Evolutionary conservation across 192 early-diverging fungal genomes (phyloP).

Genomic region (Tieghemiomyces parasiticus): DNA sequence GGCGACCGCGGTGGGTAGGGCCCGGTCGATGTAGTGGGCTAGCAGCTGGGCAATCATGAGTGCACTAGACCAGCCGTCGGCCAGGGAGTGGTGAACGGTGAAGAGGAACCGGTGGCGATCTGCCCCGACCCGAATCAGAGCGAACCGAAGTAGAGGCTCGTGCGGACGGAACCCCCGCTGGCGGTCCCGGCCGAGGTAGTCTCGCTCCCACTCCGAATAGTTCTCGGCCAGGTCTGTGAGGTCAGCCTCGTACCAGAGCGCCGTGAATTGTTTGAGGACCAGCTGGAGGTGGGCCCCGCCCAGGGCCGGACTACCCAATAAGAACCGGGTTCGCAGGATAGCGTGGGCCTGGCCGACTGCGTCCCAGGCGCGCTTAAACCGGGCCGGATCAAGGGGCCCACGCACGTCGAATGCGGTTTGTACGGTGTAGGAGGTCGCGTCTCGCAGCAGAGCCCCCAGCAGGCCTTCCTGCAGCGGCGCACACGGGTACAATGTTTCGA

Average conservation of each 20-base stretch:
- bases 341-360: background rate
- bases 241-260: background rate
- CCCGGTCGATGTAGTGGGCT: background rate
- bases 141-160: background rate
- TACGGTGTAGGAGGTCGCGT: background rate
- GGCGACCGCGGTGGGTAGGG: too few relatives aligned
- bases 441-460: background rate
- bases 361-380: background rate
- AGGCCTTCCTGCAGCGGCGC: background rate
- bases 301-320: background rate
- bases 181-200: background rate
- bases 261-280: background rate
- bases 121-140: background rate
- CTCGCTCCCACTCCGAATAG: background rate
- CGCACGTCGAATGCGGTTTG: background rate
- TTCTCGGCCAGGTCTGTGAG: background rate
- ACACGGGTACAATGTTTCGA: background rate
- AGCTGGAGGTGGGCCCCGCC: background rate
- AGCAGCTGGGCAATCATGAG: background rate
- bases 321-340: background rate
- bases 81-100: background rate
- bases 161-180: background rate
- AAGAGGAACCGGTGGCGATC: background rate
- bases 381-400: background rate
- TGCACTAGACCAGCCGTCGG: background rate